These are phyloP conservation scores for Penicillium bovifimosum DNA, from an alignment of 495 filamentous ascomycete genomes.

Conservation along the genomic window DNA sequence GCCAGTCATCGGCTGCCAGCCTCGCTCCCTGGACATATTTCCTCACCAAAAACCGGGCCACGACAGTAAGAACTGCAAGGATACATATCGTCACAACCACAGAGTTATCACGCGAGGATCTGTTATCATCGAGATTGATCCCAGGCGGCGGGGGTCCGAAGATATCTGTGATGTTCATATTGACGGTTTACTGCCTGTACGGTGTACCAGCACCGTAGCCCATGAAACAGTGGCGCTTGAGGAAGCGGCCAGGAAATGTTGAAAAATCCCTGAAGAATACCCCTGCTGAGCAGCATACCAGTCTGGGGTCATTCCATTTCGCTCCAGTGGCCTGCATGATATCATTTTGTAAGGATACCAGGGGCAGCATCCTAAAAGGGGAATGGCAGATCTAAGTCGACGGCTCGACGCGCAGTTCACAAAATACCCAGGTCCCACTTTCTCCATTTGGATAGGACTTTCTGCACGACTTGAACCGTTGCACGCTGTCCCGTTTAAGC, in stretches of 20 bases:
- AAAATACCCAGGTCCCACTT: neutral
- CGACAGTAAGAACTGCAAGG: neutral
- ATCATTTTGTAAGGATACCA: neutral
- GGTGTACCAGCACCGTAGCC: too few relatives aligned
- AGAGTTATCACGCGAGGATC: conserved; percentile 5
- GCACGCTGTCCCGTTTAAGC: neutral
- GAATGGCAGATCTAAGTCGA: neutral
- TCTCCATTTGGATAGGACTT: neutral
- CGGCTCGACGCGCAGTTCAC: too few relatives aligned
- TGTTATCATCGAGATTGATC: conserved; percentile 9
- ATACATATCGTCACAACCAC: conserved; percentile 6
- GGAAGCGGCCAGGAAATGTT: too few relatives aligned
- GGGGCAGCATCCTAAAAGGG: neutral
- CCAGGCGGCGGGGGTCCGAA: conserved; percentile 9
- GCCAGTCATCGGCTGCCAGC: conserved; percentile 11
- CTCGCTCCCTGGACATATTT: conserved; percentile 3
- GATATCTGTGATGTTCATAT: conserved; percentile 2
- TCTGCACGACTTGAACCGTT: neutral
- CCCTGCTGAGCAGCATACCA: neutral
- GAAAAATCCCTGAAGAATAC: neutral
- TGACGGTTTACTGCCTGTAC: neutral
- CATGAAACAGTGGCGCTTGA: too few relatives aligned
- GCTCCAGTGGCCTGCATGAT: neutral
- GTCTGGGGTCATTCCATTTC: neutral
- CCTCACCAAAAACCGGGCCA: neutral